Base-by-base conservation (phyloP, 1,284 basidiomycete species). In the Exobasidium rhododendri region DNA sequence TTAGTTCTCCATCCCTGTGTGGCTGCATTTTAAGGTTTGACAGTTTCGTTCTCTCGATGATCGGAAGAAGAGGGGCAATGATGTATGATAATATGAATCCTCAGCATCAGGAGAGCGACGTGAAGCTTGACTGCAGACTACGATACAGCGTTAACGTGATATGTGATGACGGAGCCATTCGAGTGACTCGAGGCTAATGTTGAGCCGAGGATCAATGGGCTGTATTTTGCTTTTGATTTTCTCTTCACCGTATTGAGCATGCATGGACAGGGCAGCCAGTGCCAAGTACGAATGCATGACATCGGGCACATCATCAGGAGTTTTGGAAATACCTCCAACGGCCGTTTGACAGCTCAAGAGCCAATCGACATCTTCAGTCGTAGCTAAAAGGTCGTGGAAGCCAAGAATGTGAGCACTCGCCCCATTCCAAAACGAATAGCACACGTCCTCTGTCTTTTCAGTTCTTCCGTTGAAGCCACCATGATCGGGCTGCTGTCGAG, bases 391-490 rank as follows among this genome's bases (percentile, higher is more conserved):
- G 0, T 44, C 30, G 56, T 78, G 73, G 6, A 56, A 56, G 0
- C 22, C 57, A 14, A 79, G 56, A 26, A 76, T 66, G 35, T 65
- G 54, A 4, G 30, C 11, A 2, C 67, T 57, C 2, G 74, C 77
- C 0, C 77, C 77, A 56, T 72, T 74, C 77, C 77, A 79, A 35
- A 79, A 79, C 11, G 74, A 77, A 47, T 79, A 79, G 54, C 77
- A 79, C 0, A 68, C 67, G 50, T 78, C 77, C n/a, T 63, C 61
- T 0, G 67, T 56, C 54, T 75, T 75, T 49, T 43, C 58, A 2
- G 66, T 63, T 45, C 73, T 46, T 0, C 73, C 73, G 46, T 73
- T 69, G 46, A 75, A 74, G 22, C 73, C 72, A 29, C 69, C 68
- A 2, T 65, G 61, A 1, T 24, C 22, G 20, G 54, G 59, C n/a